Base-by-base conservation (phyloP, 1,284 basidiomycete species). In the Rhodotorula sp. region DNA sequence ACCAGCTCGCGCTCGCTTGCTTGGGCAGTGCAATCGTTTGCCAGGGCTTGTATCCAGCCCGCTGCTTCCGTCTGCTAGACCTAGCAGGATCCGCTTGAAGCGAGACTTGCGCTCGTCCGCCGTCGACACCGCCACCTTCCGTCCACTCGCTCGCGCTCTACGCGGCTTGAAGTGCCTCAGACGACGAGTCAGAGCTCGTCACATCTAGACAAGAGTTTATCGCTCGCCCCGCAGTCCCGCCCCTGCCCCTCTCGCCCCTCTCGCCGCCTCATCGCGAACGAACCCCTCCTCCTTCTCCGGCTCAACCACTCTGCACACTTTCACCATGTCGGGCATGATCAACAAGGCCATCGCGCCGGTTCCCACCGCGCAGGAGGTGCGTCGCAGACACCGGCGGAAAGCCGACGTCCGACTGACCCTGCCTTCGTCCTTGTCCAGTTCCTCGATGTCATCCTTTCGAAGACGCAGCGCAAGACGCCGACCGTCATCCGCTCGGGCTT, bases 401-500 rank as follows among this genome's bases (percentile, higher is more conserved):
- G 9, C 27, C 23, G 10, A 13, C 17, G 8, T 17, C 19, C n/a
- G 19, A 44, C 55, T 42, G 34, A 21, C 5, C 50, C 63, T 65
- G 21, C 67, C 55, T 8, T 46, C 52, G 34, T 25, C 12, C 21
- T 46, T 41, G 3, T 41, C 44, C 65, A 71, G 64, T 66, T 73
- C 62, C 62, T 68, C 58, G 74, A 69, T 66, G 71, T 72, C 45
- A 71, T 78, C 56, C 74, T 95, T 81, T 95, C 91, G 80, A 97
- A 90, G 85, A 98, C 93, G 23, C 93, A 93, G 84, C 86, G 96
- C 78, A 97, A 97, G 85, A 98, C 96, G 48, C 95, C 96, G 21
- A 98, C 96, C 56, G 96, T 92, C 77, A 96, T 97, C 80, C 93
- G 96, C 83, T 94, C 94, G 86, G 98, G 97, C 85, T 97, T 97